Conservation (phyloP, 2,329 filamentous ascomycete genomes). For the Fusarium ambrosium region DNA sequence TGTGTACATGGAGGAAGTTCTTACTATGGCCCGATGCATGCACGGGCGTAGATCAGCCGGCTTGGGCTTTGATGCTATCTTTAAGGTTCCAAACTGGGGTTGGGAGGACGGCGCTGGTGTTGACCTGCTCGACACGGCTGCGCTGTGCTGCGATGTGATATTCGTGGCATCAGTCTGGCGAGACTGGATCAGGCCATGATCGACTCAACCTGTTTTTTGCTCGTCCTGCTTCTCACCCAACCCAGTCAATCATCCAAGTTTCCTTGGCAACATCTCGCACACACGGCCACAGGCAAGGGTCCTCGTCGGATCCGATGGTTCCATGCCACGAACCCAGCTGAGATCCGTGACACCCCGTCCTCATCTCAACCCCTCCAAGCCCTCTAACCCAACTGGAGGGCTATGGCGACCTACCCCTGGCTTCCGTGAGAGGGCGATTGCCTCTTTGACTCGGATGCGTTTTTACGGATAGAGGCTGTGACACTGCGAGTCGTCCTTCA, state of each 20-base stretch:
- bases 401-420: slow-evolving; percentile 1
- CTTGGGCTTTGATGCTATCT: slow-evolving; percentile 6
- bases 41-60: slow-evolving; percentile 18
- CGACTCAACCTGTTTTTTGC: not conserved
- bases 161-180: slow-evolving; percentile 4
- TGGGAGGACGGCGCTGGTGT: not conserved
- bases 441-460: slow-evolving; percentile 16
- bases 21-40: slow-evolving; percentile 15
- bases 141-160: not conserved
- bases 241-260: slow-evolving; percentile 12
- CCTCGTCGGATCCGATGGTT: slow-evolving; percentile 23
- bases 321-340: slow-evolving; percentile 37
- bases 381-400: slow-evolving; percentile 4
- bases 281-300: slow-evolving; percentile 28
- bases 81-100: not conserved
- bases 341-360: slow-evolving; percentile 43
- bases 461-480: slow-evolving; percentile 1
- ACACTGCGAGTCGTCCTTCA: not conserved
- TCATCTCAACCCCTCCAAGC: slow-evolving; percentile 18
- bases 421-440: slow-evolving; percentile 6
- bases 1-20: not conserved
- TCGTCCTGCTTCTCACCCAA: not conserved
- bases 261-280: slow-evolving; percentile 12
- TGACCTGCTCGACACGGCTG: not conserved
- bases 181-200: slow-evolving; percentile 1